Conservation (phyloP, 495 filamentous ascomycete genomes). For the Aspergillus cristatus region DNA sequence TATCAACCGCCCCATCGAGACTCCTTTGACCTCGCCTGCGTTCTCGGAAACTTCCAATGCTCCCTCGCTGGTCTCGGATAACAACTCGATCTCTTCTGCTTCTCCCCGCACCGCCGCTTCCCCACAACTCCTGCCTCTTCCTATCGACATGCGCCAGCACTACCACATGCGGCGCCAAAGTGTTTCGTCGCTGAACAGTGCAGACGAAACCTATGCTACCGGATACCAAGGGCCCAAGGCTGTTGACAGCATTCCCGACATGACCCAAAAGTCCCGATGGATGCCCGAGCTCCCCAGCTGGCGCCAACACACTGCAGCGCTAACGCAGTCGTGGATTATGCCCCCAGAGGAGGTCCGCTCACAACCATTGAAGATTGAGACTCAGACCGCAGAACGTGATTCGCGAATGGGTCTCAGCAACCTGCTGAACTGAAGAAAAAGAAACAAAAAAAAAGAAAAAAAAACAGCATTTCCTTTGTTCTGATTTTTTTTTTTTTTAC, state of each 20-base stretch:
- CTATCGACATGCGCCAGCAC: slow-evolving; percentile 22
- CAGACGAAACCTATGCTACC: slow-evolving; percentile 21
- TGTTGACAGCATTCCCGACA: slow-evolving; percentile 21
- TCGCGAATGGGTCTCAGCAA: slow-evolving; percentile 37
- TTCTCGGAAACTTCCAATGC: slow-evolving; percentile 50
- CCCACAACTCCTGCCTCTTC: slow-evolving; percentile 33
- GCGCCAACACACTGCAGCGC: slow-evolving; percentile 16
- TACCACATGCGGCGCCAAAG: slow-evolving; percentile 16
- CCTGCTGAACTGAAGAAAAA: slow-evolving; percentile 32
- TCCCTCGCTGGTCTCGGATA: slow-evolving; percentile 56
- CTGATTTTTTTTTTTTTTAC: slow-evolving; percentile 12
- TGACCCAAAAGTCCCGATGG: slow-evolving; percentile 25
- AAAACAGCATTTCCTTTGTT: slow-evolving; percentile 4
- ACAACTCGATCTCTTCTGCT: slow-evolving; percentile 52
- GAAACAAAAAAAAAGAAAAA: no score
- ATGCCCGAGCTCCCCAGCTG: slow-evolving; percentile 24
- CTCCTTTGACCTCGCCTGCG: slow-evolving; percentile 62
- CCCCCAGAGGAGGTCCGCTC: slow-evolving; percentile 5
- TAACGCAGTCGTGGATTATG: slow-evolving; percentile 15
- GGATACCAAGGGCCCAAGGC: slow-evolving; percentile 14
- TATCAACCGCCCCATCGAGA: slow-evolving; percentile 44
- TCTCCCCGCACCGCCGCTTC: slow-evolving; percentile 40
- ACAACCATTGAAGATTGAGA: slow-evolving; percentile 12
- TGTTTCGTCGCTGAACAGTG: slow-evolving; percentile 14
- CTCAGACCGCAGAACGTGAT: slow-evolving; percentile 24